A percentile compares a stretch with the other conserved stretches of the same genome.
phyloP scores from a whole-genome alignment of 1,284 basidiomycete species.

The Gymnopus androsaceus region DNA sequence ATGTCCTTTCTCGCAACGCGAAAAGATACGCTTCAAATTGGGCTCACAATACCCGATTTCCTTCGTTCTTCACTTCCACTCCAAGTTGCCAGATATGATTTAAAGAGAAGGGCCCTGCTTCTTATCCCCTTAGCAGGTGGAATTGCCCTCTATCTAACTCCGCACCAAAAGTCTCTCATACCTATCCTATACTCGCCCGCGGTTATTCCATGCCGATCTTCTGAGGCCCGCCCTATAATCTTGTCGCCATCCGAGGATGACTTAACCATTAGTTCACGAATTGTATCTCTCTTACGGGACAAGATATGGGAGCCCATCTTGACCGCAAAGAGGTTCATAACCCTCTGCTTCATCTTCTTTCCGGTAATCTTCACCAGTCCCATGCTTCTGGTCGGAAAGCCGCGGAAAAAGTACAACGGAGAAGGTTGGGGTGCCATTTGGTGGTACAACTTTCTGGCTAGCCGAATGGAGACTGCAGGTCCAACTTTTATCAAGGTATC shows the following conservation, averaged over 20 bases:
- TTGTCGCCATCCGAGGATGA: slow-evolving; percentile 64
- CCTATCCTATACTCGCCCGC: slow-evolving; percentile 56
- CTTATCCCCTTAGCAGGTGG: slow-evolving; percentile 58
- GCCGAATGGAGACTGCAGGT: slow-evolving; percentile 91
- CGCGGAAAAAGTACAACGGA: slow-evolving; percentile 54
- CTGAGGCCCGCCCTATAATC: slow-evolving; percentile 39
- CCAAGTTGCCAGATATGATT: background rate
- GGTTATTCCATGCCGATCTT: slow-evolving; percentile 59
- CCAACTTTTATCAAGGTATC: slow-evolving; percentile 96
- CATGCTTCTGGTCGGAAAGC: slow-evolving; percentile 80
- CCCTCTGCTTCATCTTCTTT: slow-evolving; percentile 82
- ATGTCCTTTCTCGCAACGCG: background rate
- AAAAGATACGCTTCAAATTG: slow-evolving; percentile 9
- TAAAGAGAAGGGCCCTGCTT: slow-evolving; percentile 43
- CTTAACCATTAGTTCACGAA: slow-evolving; percentile 44
- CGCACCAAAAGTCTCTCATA: slow-evolving; percentile 40
- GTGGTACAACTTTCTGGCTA: slow-evolving; percentile 93
- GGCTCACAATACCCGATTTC: slow-evolving; percentile 3
- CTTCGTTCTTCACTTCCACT: slow-evolving; percentile 5
- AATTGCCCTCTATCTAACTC: slow-evolving; percentile 48
- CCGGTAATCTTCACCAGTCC: slow-evolving; percentile 87
- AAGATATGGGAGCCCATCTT: slow-evolving; percentile 85
- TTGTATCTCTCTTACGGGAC: slow-evolving; percentile 49
- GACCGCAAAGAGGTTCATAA: slow-evolving; percentile 83
- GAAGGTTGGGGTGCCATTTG: slow-evolving; percentile 87